Evolutionary conservation across 805 yeast genomes (phyloP).

Genomic region (Maudiozyma turicensis): DNA sequence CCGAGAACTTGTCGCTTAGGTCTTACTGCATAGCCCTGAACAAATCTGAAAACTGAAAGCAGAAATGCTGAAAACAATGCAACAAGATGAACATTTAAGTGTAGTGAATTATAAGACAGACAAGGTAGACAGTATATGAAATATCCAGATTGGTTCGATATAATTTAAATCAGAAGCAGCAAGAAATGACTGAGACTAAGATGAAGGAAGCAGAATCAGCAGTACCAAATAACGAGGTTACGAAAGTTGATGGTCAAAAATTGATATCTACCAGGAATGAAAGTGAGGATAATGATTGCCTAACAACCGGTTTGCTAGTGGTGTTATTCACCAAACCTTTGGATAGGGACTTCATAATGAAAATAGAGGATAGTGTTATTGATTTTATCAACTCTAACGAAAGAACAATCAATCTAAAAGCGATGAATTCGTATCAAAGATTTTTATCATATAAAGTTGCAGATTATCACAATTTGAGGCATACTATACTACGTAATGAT

Average conservation of each 20-base stretch:
- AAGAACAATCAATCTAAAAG: slow-evolving; percentile 35
- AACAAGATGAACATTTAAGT: too few species aligned
- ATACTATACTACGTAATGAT: slow-evolving; percentile 37
- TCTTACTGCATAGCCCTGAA: too few species aligned
- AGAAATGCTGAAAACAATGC: too few species aligned
- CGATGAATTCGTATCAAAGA: slow-evolving; percentile 62
- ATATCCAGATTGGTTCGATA: too few species aligned
- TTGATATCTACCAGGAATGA: background rate
- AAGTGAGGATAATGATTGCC: background rate
- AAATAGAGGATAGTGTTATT: slow-evolving; percentile 39
- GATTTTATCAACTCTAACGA: slow-evolving; percentile 36
- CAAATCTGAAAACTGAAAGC: too few species aligned
- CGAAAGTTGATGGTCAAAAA: background rate
- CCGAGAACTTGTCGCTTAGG: too few species aligned
- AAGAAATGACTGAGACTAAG: too few species aligned
- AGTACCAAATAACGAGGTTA: too few species aligned
- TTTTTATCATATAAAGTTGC: slow-evolving; percentile 62
- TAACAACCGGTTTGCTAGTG: slow-evolving; percentile 27
- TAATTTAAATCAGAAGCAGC: too few species aligned
- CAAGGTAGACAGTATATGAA: too few species aligned
- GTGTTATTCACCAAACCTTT: slow-evolving; percentile 35
- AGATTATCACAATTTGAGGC: slow-evolving; percentile 54
- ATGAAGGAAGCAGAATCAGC: too few species aligned
- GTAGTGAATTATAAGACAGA: too few species aligned
- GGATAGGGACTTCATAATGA: slow-evolving; percentile 42